phyloP scores from a whole-genome alignment of 225 moss, liverwort and hornwort species.

The Thuidium tamariscinum region DNA sequence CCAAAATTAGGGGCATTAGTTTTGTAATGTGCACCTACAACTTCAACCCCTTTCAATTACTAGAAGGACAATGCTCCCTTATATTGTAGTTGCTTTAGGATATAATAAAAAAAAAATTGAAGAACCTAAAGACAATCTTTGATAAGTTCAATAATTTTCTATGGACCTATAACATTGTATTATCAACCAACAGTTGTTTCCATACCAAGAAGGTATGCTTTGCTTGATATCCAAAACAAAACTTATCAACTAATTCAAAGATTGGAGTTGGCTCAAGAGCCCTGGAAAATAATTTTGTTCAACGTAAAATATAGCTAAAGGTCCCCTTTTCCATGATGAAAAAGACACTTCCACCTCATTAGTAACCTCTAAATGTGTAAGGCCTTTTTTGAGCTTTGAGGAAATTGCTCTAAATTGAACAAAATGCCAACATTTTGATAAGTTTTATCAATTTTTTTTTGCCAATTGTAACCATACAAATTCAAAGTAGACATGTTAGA shows the following conservation, averaged over 20 bases:
- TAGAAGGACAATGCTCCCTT: neutral
- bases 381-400: too few relatives aligned
- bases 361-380: too few relatives aligned
- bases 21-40: neutral
- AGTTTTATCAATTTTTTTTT: too few relatives aligned
- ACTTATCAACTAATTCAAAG: neutral
- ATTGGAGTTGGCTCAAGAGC: neutral
- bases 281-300: neutral
- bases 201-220: too few relatives aligned
- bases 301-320: accelerated
- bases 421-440: too few relatives aligned
- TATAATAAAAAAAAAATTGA: neutral
- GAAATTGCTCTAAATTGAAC: too few relatives aligned
- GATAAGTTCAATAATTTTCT: neutral
- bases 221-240: accelerated
- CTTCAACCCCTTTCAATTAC: neutral
- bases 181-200: accelerated
- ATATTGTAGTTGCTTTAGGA: neutral
- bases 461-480: too few relatives aligned
- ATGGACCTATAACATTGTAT: neutral
- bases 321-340: neutral
- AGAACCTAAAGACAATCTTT: accelerated
- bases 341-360: neutral
- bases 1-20: accelerated
- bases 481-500: too few relatives aligned